Conservation (phyloP, 164 flowering plant genomes). For the Vitis riparia region DNA sequence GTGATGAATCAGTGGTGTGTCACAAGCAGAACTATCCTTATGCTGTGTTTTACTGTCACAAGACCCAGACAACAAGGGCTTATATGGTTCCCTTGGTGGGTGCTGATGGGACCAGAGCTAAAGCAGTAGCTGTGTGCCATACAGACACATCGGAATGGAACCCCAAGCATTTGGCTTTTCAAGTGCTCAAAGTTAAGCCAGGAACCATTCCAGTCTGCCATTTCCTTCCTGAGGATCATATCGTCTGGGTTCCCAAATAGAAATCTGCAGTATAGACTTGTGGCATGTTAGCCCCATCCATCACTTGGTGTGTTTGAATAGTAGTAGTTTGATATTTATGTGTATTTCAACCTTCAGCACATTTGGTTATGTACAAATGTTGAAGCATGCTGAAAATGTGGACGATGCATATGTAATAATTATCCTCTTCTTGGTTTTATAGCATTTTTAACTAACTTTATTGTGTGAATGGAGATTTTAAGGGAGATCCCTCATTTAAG, state of each 20-base stretch:
- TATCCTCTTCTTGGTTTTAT: no score
- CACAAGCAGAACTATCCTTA: constrained; percentile 44
- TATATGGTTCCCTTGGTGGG: constrained; percentile 36
- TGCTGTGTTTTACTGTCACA: constrained; percentile 47
- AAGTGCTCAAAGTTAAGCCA: constrained; percentile 45
- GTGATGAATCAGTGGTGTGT: constrained; percentile 36
- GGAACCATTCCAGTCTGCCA: constrained; percentile 52
- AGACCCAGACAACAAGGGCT: constrained; percentile 25
- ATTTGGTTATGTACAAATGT: constrained; percentile 2
- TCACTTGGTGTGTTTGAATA: not conserved
- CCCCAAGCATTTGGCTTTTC: constrained; percentile 54
- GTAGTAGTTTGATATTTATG: not conserved
- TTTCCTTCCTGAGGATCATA: constrained; percentile 50
- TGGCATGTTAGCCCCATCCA: not conserved
- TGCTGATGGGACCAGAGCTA: constrained; percentile 38
- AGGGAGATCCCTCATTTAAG: no score
- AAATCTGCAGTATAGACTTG: constrained; percentile 9
- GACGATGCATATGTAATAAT: no score
- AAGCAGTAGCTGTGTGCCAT: constrained; percentile 47
- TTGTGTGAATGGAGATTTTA: no score
- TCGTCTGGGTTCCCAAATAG: constrained; percentile 34
- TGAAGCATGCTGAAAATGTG: no score
- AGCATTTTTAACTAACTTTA: no score
- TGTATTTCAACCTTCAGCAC: not conserved
- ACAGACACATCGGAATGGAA: constrained; percentile 48